Base-by-base conservation (phyloP, 495 filamentous ascomycete genomes). In the Tuber umbilicatum region DNA sequence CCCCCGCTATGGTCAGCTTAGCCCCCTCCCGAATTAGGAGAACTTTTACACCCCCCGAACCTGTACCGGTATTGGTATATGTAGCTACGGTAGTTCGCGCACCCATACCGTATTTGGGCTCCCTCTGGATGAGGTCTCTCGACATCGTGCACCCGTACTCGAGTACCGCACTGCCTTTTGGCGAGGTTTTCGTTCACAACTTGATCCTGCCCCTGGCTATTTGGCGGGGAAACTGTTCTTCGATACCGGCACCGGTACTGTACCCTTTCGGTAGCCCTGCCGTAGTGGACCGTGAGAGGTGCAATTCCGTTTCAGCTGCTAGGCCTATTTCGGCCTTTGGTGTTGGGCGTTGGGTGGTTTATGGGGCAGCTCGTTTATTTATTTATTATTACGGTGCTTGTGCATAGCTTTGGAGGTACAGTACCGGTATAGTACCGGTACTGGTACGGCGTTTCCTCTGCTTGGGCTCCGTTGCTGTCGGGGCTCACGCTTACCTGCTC, bases 11-110 rank as follows among this genome's bases (percentile, higher is more conserved):
- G 74, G 45, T 40, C 27, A 43, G 77, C 68, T 67, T 72, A 74
- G 77, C 35, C 68, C 35, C 68, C 14, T 64, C 76, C 71, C 35
- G 21, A 78, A 74, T 78, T 75, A 72, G 77, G 77, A 74, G 75
- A 31, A 31, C 55, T 35, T 35, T 17, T 12, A 35, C 55, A 35
- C 55, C 27, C 55, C 55, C 55, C 55, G 12, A 31, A 64, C 55
- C 55, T 64, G 3, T 64, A 6, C 45, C 19, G 17, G 45, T 31
- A 64, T 64, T 64, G 55, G 27, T 31, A 10, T 3, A 4, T 12
- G 55, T 31, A 64, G 2, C 55, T 12, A n/a, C n/a, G n/a, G n/a
- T n/a, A 31, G 27, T 64, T 64, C 12, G 27, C 55, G 2, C 55
- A 17, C 55, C 12, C 9, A 31, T 64, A 31, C n/a, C 12, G 10